Evolutionary conservation across 257 asterid species (phyloP).

Genomic region (Asclepias syriaca): DNA sequence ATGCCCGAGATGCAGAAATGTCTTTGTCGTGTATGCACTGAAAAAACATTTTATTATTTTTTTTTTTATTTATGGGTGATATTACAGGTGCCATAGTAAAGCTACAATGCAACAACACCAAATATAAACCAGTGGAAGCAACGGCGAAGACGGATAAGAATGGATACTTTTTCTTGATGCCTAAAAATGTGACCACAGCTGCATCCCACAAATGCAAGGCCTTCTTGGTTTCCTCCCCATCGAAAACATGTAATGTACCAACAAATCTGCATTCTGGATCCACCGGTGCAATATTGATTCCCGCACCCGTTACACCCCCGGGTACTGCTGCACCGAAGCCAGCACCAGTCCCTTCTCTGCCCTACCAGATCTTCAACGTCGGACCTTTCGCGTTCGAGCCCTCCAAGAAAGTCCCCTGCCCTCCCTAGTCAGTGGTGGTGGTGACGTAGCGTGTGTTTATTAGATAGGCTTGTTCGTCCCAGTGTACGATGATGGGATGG

Average conservation of each 20-base stretch:
- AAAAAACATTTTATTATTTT: neutral
- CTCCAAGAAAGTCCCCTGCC: slow-evolving; percentile 36
- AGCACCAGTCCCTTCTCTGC: neutral
- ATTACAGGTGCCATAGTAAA: slow-evolving; percentile 50
- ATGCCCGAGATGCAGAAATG: neutral
- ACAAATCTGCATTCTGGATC: slow-evolving; percentile 50
- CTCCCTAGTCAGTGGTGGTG: neutral
- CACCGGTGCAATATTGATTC: slow-evolving; percentile 41
- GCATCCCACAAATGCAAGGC: slow-evolving; percentile 32
- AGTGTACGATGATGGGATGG: too few relatives aligned
- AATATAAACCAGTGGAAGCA: slow-evolving; percentile 7
- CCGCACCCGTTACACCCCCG: neutral
- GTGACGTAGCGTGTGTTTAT: too few relatives aligned
- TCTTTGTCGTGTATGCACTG: neutral
- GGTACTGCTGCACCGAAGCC: slow-evolving; percentile 3
- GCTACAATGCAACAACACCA: slow-evolving; percentile 43
- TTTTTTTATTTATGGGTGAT: neutral
- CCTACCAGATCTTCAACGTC: slow-evolving; percentile 42
- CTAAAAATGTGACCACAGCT: slow-evolving; percentile 19
- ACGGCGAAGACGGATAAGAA: slow-evolving; percentile 32
- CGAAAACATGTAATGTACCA: slow-evolving; percentile 35
- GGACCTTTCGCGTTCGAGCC: slow-evolving; percentile 77
- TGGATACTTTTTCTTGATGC: slow-evolving; percentile 34
- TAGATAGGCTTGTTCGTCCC: too few relatives aligned
- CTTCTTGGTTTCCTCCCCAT: slow-evolving; percentile 27